Conservation (phyloP, 768 basidiomycete species). For the Rubroboletus satanas region DNA sequence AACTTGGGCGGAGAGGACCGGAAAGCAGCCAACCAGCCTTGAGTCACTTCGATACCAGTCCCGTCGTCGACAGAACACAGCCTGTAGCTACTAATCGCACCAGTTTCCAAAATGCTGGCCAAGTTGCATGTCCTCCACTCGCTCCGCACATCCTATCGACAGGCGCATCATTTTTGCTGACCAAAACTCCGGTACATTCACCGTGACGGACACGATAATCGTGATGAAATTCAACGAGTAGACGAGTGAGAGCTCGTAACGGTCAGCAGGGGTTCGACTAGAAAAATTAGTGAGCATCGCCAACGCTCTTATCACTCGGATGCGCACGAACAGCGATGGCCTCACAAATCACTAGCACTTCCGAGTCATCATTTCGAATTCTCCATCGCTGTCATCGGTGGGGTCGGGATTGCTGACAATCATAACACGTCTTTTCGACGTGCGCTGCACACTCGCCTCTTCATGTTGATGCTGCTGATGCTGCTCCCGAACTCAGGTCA, state of each 20-base stretch:
- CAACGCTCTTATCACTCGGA: not conserved
- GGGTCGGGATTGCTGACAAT: conserved; percentile 29
- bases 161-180: not conserved
- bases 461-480: conserved; percentile 13
- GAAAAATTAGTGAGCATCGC: not conserved
- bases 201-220: not conserved
- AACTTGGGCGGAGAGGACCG: conserved; percentile 29
- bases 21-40: conserved; percentile 3
- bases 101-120: not conserved
- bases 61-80: not conserved
- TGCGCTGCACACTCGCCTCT: conserved; percentile 16
- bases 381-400: conserved; percentile 26
- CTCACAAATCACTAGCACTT: conserved; percentile 5
- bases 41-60: not conserved
- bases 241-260: not conserved
- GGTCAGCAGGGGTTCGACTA: not conserved
- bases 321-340: not conserved
- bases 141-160: not conserved
- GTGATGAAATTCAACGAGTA: not conserved
- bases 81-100: not conserved
- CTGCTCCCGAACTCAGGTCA: conserved; percentile 9
- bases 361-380: conserved; percentile 15
- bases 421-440: conserved; percentile 26
- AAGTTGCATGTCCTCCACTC: not conserved
- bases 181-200: not conserved